Conservation (phyloP, 192 early-diverging fungal genomes). For the Entomortierella parvispora region DNA sequence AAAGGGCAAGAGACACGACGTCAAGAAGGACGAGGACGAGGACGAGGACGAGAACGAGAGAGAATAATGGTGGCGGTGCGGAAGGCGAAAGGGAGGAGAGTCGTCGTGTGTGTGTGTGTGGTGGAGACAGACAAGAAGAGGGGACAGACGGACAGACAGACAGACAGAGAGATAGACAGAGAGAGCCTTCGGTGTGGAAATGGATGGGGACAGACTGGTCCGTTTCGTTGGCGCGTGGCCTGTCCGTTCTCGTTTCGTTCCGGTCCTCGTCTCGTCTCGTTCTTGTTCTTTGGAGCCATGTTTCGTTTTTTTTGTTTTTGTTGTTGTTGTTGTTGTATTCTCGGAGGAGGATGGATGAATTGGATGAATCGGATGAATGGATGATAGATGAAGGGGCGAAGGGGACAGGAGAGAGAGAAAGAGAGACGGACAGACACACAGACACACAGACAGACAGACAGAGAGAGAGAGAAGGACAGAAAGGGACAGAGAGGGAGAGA, state of each 20-base stretch:
- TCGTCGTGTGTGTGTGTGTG: background rate
- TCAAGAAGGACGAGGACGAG: background rate
- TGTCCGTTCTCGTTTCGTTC: background rate
- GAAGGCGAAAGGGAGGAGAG: background rate
- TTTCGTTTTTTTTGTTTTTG: background rate
- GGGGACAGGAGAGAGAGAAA: background rate
- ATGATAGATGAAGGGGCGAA: background rate
- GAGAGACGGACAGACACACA: background rate
- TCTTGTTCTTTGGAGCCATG: background rate
- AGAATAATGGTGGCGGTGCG: background rate
- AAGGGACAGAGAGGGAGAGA: constrained; percentile 1
- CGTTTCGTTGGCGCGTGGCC: too few relatives aligned
- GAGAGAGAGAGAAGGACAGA: background rate
- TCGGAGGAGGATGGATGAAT: too few relatives aligned
- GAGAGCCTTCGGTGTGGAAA: too few relatives aligned
- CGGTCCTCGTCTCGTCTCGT: background rate
- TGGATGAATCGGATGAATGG: too few relatives aligned
- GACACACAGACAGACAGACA: background rate
- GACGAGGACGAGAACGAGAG: background rate
- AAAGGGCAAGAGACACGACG: background rate
- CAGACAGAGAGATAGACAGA: too few relatives aligned
- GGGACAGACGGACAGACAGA: too few relatives aligned
- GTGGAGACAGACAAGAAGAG: too few relatives aligned
- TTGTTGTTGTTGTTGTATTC: background rate
- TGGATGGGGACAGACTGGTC: too few relatives aligned